Base-by-base conservation (phyloP, 2,329 filamentous ascomycete genomes). In the Claviceps quebecensis region DNA sequence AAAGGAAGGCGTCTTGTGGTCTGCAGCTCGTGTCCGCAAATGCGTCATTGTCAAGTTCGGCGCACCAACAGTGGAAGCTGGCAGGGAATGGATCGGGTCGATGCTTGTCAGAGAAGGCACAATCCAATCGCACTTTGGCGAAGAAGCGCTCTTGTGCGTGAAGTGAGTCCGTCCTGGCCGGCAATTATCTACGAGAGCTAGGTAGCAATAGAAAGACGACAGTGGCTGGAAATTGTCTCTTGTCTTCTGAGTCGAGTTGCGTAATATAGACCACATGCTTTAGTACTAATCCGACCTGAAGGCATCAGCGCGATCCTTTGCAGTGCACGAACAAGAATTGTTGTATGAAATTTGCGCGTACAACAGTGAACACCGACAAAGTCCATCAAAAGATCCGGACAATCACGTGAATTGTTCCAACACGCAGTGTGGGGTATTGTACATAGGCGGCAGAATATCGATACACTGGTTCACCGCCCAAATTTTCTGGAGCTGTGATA, bases 1-100 rank as follows among this genome's bases (percentile, higher is more conserved):
- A 54, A 61, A 67, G 9, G 71, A 76, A 47, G 77, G 77, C 16
- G 66, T 95, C 3, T 71, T 91, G 3, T 95, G 89, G 87, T 90
- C 88, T 26, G 87, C 86, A 13, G 86, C 89, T 14, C 77, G 76
- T 26, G 81, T 94, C 37, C 77, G 89, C 50, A 84, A 87, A 4
- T 95, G 91, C 61, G 84, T 93, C 3, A 76, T 96, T 26, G 84
- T 97, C 58, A 97, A 97, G 65, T 94, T 97, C 64, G 88, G 87
- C 1, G 87, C 90, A 1, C 76, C 74, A 51, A 84, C 83, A 45
- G 84, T 95, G 23, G 89, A 97, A 65, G 84, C 83, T 26, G 89
- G 84, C 4, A 80, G 86, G 57, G 70, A 77, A 46, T 97, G 90
- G 88, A 74, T 97, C 53, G 80, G 81, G 9, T 74, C 74, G 6